Base-by-base conservation (phyloP, 2,329 filamentous ascomycete species). In the Escovopsis weberi region DNA sequence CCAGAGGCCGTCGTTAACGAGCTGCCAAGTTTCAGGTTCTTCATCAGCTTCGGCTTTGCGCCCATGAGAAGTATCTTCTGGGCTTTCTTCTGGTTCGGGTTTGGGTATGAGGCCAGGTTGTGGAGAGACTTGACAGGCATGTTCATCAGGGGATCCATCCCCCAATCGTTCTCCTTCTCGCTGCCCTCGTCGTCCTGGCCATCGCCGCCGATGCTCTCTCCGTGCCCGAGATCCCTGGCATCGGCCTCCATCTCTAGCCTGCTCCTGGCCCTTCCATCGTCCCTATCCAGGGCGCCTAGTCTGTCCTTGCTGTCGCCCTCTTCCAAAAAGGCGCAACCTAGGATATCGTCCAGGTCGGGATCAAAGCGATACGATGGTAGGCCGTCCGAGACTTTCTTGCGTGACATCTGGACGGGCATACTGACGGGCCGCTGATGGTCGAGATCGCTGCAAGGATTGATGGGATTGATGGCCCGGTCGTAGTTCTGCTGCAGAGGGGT, bases 21-120 rank as follows among this genome's bases (percentile, higher is more conserved):
- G 42, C n/a, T 42, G 41, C 35, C 39, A 11, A 50, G 23, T 23
- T 23, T 23, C 23, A 23, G 23, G 23, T 23, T 23, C 23, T 23
- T 23, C 23, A 23, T 23, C 23, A 23, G 39, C 18, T 46, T 51
- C 23, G 51, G 44, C 48, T 53, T 59, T 34, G 51, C 45, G 39
- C 57, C 56, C 12, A 57, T 54, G 42, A 58, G 55, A 45, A 74
- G 64, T 15, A 63, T 58, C 48, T 61, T 67, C 55, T 68, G 69
- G 45, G 72, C 72, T 36, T 56, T 59, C 54, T 68, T 67, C 53
- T 74, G 72, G 53, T 62, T 67, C 7, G 70, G 71, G 48, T 76
- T 76, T 4, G 66, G 61, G 48, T 74, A 75, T 2, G 72, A 75
- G 12, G 72, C 72, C 48, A 75, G 53, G 48, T 69, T 75, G 34